Conservation (phyloP, 139 green algal species). For the Chlamydomonas applanata region DNA sequence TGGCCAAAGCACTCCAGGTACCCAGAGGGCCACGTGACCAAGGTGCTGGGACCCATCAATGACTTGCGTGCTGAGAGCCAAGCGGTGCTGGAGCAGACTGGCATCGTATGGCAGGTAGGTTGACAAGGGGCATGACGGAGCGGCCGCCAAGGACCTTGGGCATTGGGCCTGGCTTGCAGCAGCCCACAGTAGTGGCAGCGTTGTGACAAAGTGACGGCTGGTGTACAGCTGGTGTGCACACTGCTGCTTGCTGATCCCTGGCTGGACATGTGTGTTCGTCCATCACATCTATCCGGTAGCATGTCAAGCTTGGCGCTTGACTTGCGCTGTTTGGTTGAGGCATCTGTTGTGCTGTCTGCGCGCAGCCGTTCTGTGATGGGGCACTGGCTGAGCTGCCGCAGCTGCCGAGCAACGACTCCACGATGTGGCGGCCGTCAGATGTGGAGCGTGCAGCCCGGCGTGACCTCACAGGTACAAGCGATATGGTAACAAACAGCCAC, state of each 20-base stretch:
- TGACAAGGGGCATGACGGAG: no score
- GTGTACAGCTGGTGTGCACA: background rate
- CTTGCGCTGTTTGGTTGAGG: no score
- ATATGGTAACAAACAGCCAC: no score
- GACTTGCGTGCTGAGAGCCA: conserved; percentile 55
- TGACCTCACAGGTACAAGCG: conserved; percentile 40
- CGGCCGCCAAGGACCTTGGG: no score
- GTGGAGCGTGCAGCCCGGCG: conserved; percentile 29
- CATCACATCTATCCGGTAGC: background rate
- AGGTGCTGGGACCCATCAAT: conserved; percentile 39
- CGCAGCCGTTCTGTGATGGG: conserved; percentile 58
- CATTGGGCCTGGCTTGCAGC: no score
- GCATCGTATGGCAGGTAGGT: conserved; percentile 44
- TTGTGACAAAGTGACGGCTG: background rate
- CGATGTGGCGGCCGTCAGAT: conserved; percentile 24
- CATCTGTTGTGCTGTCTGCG: background rate
- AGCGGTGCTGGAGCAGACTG: conserved; percentile 55
- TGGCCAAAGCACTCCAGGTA: conserved; percentile 40
- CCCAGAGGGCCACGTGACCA: conserved; percentile 46
- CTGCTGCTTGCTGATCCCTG: no score
- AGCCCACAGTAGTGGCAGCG: no score
- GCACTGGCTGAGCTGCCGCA: conserved; percentile 58
- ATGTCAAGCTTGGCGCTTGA: no score
- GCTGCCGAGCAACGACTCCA: conserved; percentile 14
- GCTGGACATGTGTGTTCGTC: conserved; percentile 4